Evolutionary conservation across 768 basidiomycete species (phyloP), one percentile per base, ranked within the genome.

Genomic region (Tulasnella sp.): DNA sequence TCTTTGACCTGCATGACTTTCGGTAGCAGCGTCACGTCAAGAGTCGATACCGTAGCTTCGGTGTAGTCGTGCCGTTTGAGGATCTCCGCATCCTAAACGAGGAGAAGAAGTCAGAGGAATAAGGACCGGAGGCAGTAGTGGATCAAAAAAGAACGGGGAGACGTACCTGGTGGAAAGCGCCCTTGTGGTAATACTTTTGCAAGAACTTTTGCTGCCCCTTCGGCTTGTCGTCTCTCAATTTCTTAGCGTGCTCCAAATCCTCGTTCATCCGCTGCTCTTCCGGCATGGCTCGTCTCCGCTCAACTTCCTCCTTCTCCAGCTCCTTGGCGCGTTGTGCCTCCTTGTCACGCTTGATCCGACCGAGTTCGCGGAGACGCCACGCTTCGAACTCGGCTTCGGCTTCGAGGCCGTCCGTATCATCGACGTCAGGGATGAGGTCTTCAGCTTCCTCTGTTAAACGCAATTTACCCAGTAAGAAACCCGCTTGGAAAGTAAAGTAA

Each of bases 151-250:
- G 29, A 14, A 35, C 44, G 52, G 17, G 16, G 64, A 47, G 12
- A 78, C 84, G 37, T 73, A 92, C 95, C 86, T 95, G 93, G 79
- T 97, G 94, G 84, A 98, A 99, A 73, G 96, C 97, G 77, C 97
- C 97, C 81, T 96, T 98, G 83, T 99, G 97, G 89, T 94, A 98
- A 79, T 97, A 99, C 81, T 97, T 98, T 79, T 98, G 95, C 75
- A 98, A 80, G 81, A 98, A 98, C 78, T 88, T 92, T 78, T 94
- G 91, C 75, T 92, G 86, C 3, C 92, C 94, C 78, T 97, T 91
- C 0, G 92, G 91, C 80, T 95, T 96, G 69, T 92, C 92, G 70
- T 90, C 89, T 71, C 97, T 84, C 37, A 86, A 81, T 79, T 91
- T 88, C 72, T 93, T 85, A 2, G 95, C 95, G 47, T 84, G 87